Evolutionary conservation across 805 yeast genomes (phyloP).

Genomic region (Wickerhamomyces tratensis): DNA sequence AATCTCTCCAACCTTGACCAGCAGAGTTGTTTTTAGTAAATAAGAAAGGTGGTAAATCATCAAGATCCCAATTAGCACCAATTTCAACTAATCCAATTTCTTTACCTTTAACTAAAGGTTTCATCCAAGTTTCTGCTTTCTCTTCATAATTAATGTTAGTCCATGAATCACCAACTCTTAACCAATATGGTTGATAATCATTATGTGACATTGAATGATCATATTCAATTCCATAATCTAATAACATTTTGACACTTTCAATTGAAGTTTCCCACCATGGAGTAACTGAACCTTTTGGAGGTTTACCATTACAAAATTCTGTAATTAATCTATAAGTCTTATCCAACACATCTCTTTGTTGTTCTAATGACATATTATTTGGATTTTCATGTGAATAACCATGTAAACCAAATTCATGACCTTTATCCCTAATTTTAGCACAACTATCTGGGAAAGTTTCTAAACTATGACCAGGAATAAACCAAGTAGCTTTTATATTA

Average conservation of each 20-base stretch:
- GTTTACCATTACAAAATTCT: slow-evolving; percentile 23
- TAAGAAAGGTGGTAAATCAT: slow-evolving; percentile 26
- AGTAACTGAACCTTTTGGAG: slow-evolving; percentile 26
- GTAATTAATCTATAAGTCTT: slow-evolving; percentile 22
- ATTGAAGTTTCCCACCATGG: slow-evolving; percentile 30
- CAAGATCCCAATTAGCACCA: slow-evolving; percentile 28
- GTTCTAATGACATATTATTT: slow-evolving; percentile 24
- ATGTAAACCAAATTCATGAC: slow-evolving; percentile 28
- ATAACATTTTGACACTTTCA: slow-evolving; percentile 23
- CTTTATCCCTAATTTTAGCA: slow-evolving; percentile 23
- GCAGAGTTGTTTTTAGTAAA: slow-evolving; percentile 23
- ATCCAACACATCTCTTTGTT: slow-evolving; percentile 25
- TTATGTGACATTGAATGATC: slow-evolving; percentile 28
- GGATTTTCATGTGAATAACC: slow-evolving; percentile 30
- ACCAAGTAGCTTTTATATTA: slow-evolving; percentile 28
- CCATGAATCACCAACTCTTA: slow-evolving; percentile 26
- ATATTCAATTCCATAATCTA: slow-evolving; percentile 26
- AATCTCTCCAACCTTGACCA: slow-evolving; percentile 25
- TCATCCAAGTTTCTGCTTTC: slow-evolving; percentile 27
- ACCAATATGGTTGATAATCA: slow-evolving; percentile 28
- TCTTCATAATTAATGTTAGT: slow-evolving; percentile 26
- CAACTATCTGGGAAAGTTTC: slow-evolving; percentile 28
- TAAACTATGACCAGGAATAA: slow-evolving; percentile 28
- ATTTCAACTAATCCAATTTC: slow-evolving; percentile 27
- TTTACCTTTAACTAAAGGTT: slow-evolving; percentile 22